phyloP scores from a whole-genome alignment of 2,329 filamentous ascomycete genomes.

The Blastomyces parvus region DNA sequence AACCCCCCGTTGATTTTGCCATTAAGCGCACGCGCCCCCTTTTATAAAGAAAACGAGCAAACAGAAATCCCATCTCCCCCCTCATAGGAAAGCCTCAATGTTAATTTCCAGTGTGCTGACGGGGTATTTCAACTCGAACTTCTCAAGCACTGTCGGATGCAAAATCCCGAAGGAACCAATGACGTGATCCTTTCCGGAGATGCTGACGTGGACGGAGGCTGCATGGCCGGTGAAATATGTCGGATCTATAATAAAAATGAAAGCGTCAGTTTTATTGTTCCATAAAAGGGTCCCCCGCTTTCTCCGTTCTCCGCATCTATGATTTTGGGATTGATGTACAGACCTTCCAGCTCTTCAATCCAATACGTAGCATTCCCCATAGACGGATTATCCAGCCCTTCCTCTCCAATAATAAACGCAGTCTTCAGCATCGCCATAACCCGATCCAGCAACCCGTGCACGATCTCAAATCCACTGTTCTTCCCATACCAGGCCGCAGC shows the following conservation, averaged over 20 bases:
- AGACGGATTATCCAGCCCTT: slow-evolving; percentile 54
- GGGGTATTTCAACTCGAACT: slow-evolving; percentile 86
- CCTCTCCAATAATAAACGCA: slow-evolving; percentile 67
- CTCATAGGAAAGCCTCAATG: slow-evolving; percentile 78
- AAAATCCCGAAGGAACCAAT: slow-evolving; percentile 91
- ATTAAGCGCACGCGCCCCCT: background rate
- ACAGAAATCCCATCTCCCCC: background rate
- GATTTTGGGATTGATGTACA: background rate
- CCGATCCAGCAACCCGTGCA: slow-evolving; percentile 88
- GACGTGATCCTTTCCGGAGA: slow-evolving; percentile 61
- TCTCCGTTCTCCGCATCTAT: background rate
- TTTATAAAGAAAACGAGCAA: too few species aligned
- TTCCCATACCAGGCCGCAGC: slow-evolving; percentile 94
- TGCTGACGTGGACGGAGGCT: slow-evolving; percentile 69
- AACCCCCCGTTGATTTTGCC: too few species aligned
- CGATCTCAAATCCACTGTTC: slow-evolving; percentile 86
- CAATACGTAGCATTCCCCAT: slow-evolving; percentile 64
- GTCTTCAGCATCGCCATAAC: slow-evolving; percentile 85
- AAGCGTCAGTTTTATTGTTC: background rate
- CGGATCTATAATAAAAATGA: slow-evolving; percentile 41
- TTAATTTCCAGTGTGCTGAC: slow-evolving; percentile 93
- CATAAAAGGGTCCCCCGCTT: background rate
- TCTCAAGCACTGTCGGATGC: slow-evolving; percentile 85
- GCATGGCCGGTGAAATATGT: slow-evolving; percentile 90
- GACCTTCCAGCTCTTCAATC: slow-evolving; percentile 78